Conservation (phyloP, 1,139 yeast genomes). For the Hansenula anomala region DNA sequence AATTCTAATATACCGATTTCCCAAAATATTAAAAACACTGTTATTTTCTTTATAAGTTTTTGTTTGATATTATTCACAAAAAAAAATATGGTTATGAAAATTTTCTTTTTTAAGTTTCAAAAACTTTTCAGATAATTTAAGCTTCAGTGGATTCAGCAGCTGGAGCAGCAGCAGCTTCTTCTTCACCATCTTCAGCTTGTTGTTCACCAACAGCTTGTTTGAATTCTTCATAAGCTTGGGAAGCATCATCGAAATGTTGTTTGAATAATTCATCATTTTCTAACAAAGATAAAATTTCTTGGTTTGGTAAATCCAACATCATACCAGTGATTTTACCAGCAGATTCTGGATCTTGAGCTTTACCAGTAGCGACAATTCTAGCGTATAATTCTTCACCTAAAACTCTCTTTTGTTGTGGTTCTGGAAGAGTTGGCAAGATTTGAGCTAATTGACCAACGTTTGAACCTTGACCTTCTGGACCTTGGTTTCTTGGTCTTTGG, state of each 20-base stretch:
- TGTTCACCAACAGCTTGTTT: constrained; percentile 36
- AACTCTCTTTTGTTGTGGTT: constrained; percentile 93
- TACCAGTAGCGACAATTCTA: constrained; percentile 86
- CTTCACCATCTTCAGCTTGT: constrained; percentile 6
- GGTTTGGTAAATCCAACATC: constrained; percentile 94
- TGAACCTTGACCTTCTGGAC: constrained; percentile 1
- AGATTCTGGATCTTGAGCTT: constrained; percentile 83
- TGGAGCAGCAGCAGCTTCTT: constrained; percentile 5
- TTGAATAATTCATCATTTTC: constrained; percentile 88
- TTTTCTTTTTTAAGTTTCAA: too few species aligned
- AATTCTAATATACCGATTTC: neutral
- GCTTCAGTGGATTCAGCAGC: constrained; percentile 7
- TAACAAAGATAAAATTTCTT: constrained; percentile 83
- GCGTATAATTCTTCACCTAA: constrained; percentile 98
- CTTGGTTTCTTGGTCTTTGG: constrained; percentile 23
- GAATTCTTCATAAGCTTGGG: constrained; percentile 86
- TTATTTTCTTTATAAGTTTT: too few species aligned
- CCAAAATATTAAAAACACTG: neutral
- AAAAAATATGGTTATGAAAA: too few species aligned
- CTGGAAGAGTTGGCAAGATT: constrained; percentile 58
- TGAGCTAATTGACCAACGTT: constrained; percentile 30
- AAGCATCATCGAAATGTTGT: constrained; percentile 92
- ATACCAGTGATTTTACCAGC: constrained; percentile 99
- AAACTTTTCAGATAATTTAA: constrained; percentile 2
- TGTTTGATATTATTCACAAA: too few species aligned